A percentile compares a stretch with the other conserved stretches of the same genome.
Conservation (phyloP, 306 rosid species). For the Medicago truncatula region DNA sequence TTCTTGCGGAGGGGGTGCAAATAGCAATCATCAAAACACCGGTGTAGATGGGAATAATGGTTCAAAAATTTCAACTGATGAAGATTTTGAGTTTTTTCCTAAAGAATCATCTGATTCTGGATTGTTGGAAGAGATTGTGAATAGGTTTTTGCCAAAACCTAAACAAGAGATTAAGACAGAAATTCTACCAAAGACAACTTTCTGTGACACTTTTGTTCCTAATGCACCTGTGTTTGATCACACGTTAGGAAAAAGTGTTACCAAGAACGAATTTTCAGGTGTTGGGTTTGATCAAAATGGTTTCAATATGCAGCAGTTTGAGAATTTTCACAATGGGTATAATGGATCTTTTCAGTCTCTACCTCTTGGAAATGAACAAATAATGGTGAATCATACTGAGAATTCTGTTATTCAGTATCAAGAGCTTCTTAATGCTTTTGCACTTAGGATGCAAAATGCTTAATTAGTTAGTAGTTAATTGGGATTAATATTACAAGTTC, state of each 20-base stretch:
- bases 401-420: conserved; percentile 58
- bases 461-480: conserved; percentile 1
- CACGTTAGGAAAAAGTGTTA: conserved; percentile 1
- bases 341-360: neutral
- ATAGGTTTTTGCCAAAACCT: conserved; percentile 59
- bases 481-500: neutral
- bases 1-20: conserved; percentile 3
- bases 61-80: neutral
- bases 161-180: conserved; percentile 30
- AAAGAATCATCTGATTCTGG: conserved; percentile 71
- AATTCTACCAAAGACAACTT: neutral
- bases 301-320: conserved; percentile 46
- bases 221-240: conserved; percentile 24
- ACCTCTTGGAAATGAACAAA: conserved; percentile 45
- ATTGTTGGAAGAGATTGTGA: conserved; percentile 74
- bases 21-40: neutral
- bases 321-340: conserved; percentile 29
- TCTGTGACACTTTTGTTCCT: neutral
- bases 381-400: conserved; percentile 41
- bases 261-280: conserved; percentile 37
- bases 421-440: conserved; percentile 54
- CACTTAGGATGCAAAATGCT: conserved; percentile 65
- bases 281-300: conserved; percentile 40
- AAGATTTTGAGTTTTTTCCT: conserved; percentile 52
- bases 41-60: neutral